Evolutionary conservation across 2,329 filamentous ascomycete genomes (phyloP).

Genomic region (Pleurostoma richardsiae): DNA sequence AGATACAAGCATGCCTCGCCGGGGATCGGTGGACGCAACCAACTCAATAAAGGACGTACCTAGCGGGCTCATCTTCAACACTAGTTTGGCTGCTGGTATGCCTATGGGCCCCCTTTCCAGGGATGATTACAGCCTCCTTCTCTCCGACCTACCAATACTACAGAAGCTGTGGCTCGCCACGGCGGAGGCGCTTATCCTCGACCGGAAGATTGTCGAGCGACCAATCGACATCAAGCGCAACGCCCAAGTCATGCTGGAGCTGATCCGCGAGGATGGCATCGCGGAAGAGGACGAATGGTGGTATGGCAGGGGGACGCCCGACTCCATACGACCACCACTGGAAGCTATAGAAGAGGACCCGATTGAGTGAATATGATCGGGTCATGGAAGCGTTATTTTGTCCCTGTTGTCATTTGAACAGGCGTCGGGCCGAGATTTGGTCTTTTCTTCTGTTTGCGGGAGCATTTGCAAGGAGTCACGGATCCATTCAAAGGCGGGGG

Average conservation of each 20-base stretch:
- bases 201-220: constrained; percentile 52
- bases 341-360: constrained; percentile 49
- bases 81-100: constrained; percentile 55
- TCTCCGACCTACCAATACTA: constrained; percentile 51
- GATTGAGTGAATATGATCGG: constrained; percentile 22
- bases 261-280: constrained; percentile 58
- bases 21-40: constrained; percentile 10
- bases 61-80: constrained; percentile 48
- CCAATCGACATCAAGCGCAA: constrained; percentile 59
- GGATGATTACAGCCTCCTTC: constrained; percentile 43
- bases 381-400: constrained; percentile 7
- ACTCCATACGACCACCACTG: constrained; percentile 46
- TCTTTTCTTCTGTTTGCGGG: no score
- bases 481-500: no score
- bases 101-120: constrained; percentile 52
- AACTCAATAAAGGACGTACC: constrained; percentile 18
- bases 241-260: constrained; percentile 55
- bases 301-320: constrained; percentile 49
- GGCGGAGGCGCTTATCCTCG: constrained; percentile 56
- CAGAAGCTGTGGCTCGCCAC: constrained; percentile 60
- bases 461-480: no score
- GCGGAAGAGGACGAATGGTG: constrained; percentile 59
- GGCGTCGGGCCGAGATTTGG: no score
- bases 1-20: constrained; percentile 1
- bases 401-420: no score